Base-by-base conservation (phyloP, 805 yeast species). In the Schwanniomyces occidentalis region DNA sequence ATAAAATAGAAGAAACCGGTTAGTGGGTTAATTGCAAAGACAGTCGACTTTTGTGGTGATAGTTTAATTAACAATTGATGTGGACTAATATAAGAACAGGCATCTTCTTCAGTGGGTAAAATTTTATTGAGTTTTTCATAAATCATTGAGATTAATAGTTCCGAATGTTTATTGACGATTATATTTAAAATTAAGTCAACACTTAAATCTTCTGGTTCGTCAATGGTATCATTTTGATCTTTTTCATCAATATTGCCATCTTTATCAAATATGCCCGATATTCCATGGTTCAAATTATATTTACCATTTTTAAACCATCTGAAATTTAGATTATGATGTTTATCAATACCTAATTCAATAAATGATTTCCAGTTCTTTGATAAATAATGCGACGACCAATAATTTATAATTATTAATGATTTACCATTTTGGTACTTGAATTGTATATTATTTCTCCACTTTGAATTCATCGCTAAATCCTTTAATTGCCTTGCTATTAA, bases 271-370 rank as follows among this genome's bases (percentile, higher is more conserved):
- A 33, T 16, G 6, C 41, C 41, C 10, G 29, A 20, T 16, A 37
- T 33, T n/a, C 37, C 41, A n/a, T 51, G 50, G 24, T 45, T 35
- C 6, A 47, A 36, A 13, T 44, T 45, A 34, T 71, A 63, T 16
- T 54, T 52, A 1, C 82, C 83, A 45, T 81, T 80, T 41, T 75
- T 75, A 42, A 70, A 73, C 90, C 90, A 83, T 39, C 79, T 65
- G 47, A 75, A 73, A 18, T 71, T 71, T 18, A 82, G 57, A 20
- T 72, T 65, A 43, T 73, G 65, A 16, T 58, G 52, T 18, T 52
- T 57, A 45, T 70, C 73, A n/a, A 80, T 60, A 0, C 86, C 85
- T 32, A 84, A 72, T 43, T 82, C 85, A 20, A 82, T 66, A 27
- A 72, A 71, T 2, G 82, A 77, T 30, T 67, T 68, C 48, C 72